phyloP scores from a whole-genome alignment of 2,329 filamentous ascomycete species.

The Xylariaceae sp. region DNA sequence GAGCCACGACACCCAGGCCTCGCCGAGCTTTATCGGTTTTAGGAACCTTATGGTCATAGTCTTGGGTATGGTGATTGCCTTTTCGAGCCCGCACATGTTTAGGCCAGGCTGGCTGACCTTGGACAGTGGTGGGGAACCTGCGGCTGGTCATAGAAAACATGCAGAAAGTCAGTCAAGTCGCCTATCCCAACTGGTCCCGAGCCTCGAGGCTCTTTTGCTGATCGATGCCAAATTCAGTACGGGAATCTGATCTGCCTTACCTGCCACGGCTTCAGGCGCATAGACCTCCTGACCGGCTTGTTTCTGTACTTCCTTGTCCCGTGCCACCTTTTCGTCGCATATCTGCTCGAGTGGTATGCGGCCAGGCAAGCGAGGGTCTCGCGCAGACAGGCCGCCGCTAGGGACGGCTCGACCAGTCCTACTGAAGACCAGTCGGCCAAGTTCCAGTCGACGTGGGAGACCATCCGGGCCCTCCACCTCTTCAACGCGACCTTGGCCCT shows the following conservation, averaged over 20 bases:
- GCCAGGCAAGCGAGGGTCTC: constrained; percentile 67
- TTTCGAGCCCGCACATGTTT: neutral
- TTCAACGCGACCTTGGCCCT: constrained; percentile 79
- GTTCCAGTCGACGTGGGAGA: constrained; percentile 70
- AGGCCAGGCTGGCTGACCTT: constrained; percentile 6
- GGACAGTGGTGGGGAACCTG: constrained; percentile 81
- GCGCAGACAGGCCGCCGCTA: constrained; percentile 44
- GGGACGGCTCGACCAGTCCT: constrained; percentile 42
- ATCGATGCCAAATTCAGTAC: constrained; percentile 51
- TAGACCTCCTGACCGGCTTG: constrained; percentile 69
- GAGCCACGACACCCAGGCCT: constrained; percentile 67
- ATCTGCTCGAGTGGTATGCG: constrained; percentile 78
- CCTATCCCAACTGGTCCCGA: too few relatives aligned
- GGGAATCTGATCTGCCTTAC: constrained; percentile 87
- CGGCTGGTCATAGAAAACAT: constrained; percentile 95
- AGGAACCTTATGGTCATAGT: constrained; percentile 95
- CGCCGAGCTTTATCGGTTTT: constrained; percentile 87
- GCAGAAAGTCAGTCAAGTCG: constrained; percentile 63
- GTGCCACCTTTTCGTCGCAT: constrained; percentile 83
- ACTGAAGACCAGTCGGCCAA: constrained; percentile 55
- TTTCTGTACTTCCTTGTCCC: constrained; percentile 82
- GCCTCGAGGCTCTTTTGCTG: constrained; percentile 1
- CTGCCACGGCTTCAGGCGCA: constrained; percentile 77
- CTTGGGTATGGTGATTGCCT: constrained; percentile 50
- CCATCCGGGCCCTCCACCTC: constrained; percentile 72